Evolutionary conservation across 2,329 filamentous ascomycete species (phyloP).

Genomic region (Trichophyton verrucosum): DNA sequence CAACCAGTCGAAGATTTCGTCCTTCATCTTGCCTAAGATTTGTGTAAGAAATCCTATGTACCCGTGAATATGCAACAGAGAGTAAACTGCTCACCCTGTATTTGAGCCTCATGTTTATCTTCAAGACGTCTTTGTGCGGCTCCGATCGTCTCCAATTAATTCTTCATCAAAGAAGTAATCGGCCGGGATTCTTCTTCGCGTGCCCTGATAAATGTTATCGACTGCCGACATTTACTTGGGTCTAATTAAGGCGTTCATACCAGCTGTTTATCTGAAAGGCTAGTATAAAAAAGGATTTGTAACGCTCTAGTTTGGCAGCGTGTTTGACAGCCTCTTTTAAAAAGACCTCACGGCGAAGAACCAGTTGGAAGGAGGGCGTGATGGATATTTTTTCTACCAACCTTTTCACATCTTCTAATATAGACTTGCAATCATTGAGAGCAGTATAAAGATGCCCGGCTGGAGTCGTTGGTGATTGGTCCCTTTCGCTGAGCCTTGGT

Average conservation of each 20-base stretch:
- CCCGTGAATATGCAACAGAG: not conserved
- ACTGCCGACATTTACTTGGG: not conserved
- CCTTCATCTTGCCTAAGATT: not conserved
- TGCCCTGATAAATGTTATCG: not conserved
- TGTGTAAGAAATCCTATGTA: not conserved
- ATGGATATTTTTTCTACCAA: not conserved
- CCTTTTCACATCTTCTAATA: not conserved
- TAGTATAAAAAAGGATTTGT: not conserved
- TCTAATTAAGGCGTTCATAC: not conserved
- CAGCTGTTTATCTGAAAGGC: not conserved
- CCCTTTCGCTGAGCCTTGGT: not conserved
- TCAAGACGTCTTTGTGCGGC: not conserved
- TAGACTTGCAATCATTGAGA: not conserved
- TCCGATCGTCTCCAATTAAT: not conserved
- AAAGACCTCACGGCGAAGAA: not conserved
- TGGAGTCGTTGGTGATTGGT: not conserved
- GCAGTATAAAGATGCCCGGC: not conserved
- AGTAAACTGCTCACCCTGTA: not conserved
- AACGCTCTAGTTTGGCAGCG: not conserved
- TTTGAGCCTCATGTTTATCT: not conserved
- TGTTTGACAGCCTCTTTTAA: not conserved
- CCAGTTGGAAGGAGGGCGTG: not conserved
- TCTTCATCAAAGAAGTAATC: not conserved
- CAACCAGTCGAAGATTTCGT: not conserved
- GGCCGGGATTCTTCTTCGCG: not conserved